Evolutionary conservation across 2,329 filamentous ascomycete genomes (phyloP), one percentile per base, ranked within the genome.

Genomic region (Aschersonia sp.): DNA sequence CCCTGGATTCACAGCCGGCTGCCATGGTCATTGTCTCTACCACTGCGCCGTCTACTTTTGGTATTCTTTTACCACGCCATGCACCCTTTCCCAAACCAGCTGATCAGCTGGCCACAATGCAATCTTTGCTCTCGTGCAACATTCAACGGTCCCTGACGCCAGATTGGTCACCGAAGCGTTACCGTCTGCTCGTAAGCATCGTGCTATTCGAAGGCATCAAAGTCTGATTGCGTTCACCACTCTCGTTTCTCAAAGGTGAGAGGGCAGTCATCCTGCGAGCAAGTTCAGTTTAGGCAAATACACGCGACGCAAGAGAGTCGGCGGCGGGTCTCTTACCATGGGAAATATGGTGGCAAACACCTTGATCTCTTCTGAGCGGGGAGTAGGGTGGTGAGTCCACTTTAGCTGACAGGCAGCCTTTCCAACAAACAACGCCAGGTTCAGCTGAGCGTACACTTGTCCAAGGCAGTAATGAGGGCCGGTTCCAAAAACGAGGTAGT

Each of bases 301-400:
- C 14, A 14, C 14, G 46, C 9, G 8, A 37, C 4, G 35, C 8
- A 37, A 37, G 35, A 37, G 35, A 37, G 35, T 2, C 35, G 12
- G 35, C 8, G 12, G 4, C 35, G 12, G 8, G 35, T 9, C 8
- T 69, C 81, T 65, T 69, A 94, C 89, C 84, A 84, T 84, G 48
- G 92, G 92, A 76, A 98, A 98, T 57, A 98, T 94, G 31, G 88
- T 95, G 41, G 92, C 92, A 69, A 97, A 98, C 55, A 97, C 90
- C 72, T 94, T 90, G 67, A 98, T 97, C 66, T 94, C 83, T 69
- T 98, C 92, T 0, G 87, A 94, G 50, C 73, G 60, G 0, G 84
- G 79, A 9, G 92, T 97, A 14, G 87, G 68, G 62, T 87, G 80
- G 66, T 98, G 92, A 63, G 81, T 77, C 90, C 90, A 97, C 66